Conservation (phyloP, 1,284 basidiomycete genomes). For the Trichosporon faecale region DNA sequence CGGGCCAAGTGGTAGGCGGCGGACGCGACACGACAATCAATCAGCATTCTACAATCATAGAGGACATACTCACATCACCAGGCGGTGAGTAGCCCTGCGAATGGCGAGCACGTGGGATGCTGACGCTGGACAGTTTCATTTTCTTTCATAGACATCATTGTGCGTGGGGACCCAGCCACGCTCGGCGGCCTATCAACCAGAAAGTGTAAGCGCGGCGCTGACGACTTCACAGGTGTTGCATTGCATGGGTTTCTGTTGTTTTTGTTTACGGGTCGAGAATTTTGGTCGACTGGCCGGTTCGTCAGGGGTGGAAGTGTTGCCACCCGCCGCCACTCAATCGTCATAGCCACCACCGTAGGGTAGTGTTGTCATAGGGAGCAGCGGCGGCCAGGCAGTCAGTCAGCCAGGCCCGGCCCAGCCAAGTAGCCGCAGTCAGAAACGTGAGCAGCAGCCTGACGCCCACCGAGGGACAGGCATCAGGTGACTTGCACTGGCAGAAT, state of each 20-base stretch:
- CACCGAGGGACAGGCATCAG: background rate
- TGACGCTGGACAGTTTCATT: constrained; percentile 15
- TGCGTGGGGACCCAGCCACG: constrained; percentile 19
- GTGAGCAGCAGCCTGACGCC: background rate
- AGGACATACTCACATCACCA: background rate
- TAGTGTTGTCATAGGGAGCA: background rate
- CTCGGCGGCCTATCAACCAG: background rate
- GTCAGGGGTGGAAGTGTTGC: background rate
- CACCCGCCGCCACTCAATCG: constrained; percentile 1
- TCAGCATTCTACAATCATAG: background rate
- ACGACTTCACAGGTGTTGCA: constrained; percentile 23
- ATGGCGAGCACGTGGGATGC: background rate
- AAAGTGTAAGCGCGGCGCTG: constrained; percentile 7
- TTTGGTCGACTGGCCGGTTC: background rate
- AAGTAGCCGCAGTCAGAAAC: background rate
- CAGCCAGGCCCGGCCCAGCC: background rate
- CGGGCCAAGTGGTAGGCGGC: constrained; percentile 53
- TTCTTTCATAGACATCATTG: constrained; percentile 23
- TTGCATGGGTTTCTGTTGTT: constrained; percentile 22
- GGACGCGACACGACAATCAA: background rate
- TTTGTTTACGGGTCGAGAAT: background rate
- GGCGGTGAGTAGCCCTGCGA: constrained; percentile 17
- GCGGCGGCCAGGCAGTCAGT: background rate
- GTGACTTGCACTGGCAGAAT: background rate
- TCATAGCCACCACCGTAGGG: background rate